Evolutionary conservation across 1,139 yeast genomes (phyloP).

Genomic region (Taiozyma sp.): DNA sequence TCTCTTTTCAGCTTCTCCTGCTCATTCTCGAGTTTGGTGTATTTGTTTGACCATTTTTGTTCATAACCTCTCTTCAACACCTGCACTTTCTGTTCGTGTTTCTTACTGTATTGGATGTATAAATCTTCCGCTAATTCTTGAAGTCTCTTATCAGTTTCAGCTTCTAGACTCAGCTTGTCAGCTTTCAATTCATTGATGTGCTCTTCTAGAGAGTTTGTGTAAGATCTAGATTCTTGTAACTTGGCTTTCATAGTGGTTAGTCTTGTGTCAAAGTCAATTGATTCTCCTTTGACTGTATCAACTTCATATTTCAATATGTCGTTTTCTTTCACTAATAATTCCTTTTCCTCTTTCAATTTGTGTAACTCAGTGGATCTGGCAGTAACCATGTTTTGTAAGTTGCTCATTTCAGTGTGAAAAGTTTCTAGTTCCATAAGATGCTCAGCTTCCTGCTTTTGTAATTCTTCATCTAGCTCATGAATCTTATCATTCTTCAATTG

Average conservation of each 20-base stretch:
- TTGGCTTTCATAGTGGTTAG: constrained; percentile 18
- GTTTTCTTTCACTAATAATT: constrained; percentile 15
- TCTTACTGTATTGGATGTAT: constrained; percentile 62
- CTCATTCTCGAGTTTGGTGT: constrained; percentile 36
- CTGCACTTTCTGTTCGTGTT: constrained; percentile 62
- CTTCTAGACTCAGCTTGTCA: constrained; percentile 28
- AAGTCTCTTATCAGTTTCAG: constrained; percentile 45
- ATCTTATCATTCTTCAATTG: constrained; percentile 25
- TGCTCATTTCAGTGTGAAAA: constrained; percentile 30
- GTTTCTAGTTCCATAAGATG: constrained; percentile 32
- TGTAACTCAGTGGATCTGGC: constrained; percentile 24
- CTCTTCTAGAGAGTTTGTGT: constrained; percentile 6
- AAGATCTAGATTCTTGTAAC: constrained; percentile 22
- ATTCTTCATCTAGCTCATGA: constrained; percentile 20
- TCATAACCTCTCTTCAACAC: constrained; percentile 50
- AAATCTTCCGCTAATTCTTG: constrained; percentile 61
- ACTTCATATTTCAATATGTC: constrained; percentile 20
- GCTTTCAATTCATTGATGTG: constrained; percentile 10
- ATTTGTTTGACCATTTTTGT: constrained; percentile 40
- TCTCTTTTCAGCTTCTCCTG: constrained; percentile 41
- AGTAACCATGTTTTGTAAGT: constrained; percentile 26
- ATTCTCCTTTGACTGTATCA: constrained; percentile 25
- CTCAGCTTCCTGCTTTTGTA: constrained; percentile 29
- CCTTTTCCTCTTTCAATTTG: constrained; percentile 24
- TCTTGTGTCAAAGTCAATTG: constrained; percentile 16